Base-by-base conservation (phyloP, 208 protist species). In the Wallacemonas sp. region DNA sequence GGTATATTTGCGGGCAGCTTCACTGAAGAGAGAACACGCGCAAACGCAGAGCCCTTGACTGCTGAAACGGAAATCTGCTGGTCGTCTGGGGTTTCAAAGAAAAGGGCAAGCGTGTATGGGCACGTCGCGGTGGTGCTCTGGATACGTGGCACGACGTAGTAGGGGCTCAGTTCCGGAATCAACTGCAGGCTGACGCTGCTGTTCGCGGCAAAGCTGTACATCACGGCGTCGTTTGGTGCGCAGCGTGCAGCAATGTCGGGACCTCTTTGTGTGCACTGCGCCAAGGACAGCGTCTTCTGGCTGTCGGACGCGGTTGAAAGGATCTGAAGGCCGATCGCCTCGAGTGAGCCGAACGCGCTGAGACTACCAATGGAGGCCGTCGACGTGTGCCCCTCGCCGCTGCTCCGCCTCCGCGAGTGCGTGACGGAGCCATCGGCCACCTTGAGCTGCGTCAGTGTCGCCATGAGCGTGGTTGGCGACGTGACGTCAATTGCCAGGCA, bases 401-500 rank as follows among this genome's bases (percentile, higher is more conserved):
- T 63, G 24, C 34, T 61, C 12, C 42, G 45, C n/a, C n/a, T 17
- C 15, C 3, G 12, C 28, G 28, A 42, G 17, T 15, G 17, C 31
- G 5, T 45, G 36, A 34, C 22, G 9, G 38, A 30, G 3, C 27
- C 6, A n/a, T 49, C 42, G 11, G n/a, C 12, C 26, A 60, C n/a
- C 34, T 80, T 67, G 14, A 59, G 45, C 60, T 91, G 80, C 17
- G 73, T 76, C 6, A 88, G 47, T 34, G 49, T 70, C 24, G 77
- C 68, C 54, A 87, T 22, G n/a, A 83, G 49, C 60, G 49, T 42
- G 31, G 69, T 55, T 2, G 66, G 68, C 5, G 39, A 61, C 24
- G 68, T 79, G 34, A 85, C 82, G 26, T 27, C 47, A 24, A 93
- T 42, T 47, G 83, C 66, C 47, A 93, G 27, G 26, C 71, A 68